These are phyloP conservation scores for Sugiyamaella smithiae DNA, from an alignment of 805 yeast species.

Conservation along the genomic window DNA sequence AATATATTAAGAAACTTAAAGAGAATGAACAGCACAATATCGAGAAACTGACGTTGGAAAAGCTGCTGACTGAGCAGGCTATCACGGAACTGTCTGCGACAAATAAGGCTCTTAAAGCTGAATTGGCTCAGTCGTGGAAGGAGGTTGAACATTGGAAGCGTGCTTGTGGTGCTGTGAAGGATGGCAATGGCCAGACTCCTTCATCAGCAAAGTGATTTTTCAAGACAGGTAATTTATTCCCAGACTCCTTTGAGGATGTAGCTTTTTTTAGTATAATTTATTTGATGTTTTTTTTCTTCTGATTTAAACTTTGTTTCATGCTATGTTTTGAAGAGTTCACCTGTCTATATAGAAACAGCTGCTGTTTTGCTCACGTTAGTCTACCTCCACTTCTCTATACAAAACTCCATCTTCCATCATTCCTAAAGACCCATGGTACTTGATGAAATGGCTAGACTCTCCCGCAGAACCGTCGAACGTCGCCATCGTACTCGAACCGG, in stretches of 20 bases:
- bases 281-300: no score
- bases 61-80: conserved; percentile 87
- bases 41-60: conserved; percentile 94
- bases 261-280: background rate
- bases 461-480: conserved; percentile 39
- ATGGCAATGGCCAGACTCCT: background rate
- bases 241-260: no score
- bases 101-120: conserved; percentile 83
- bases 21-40: conserved; percentile 86
- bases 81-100: conserved; percentile 79
- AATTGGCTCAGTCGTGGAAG: conserved; percentile 86
- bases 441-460: conserved; percentile 25
- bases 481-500: conserved; percentile 40
- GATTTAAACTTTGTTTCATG: no score
- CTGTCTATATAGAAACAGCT: no score
- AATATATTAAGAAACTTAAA: conserved; percentile 82
- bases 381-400: conserved; percentile 17
- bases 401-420: conserved; percentile 21
- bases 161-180: conserved; percentile 31
- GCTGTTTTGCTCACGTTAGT: no score
- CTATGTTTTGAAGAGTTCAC: no score
- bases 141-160: conserved; percentile 84
- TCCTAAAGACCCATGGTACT: conserved; percentile 22
- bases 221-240: no score
- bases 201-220: background rate